Conservation (phyloP, 805 yeast species). For the Metschnikowia picachoensis region DNA sequence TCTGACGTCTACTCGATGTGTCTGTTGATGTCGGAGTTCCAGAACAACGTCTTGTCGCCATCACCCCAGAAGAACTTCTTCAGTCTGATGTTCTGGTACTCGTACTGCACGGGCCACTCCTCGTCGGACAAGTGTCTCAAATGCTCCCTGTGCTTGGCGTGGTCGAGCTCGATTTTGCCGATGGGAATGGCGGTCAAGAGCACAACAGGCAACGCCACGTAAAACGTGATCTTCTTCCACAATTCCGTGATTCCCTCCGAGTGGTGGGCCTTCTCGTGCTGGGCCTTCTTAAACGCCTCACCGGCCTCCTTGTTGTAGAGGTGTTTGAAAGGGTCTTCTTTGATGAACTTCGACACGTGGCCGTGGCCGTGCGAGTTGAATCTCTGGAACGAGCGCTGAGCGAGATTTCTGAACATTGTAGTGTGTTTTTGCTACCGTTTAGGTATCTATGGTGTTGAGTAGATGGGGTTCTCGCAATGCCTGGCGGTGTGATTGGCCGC, state of each 20-base stretch:
- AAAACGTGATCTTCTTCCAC: constrained; percentile 83
- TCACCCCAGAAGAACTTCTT: constrained; percentile 98
- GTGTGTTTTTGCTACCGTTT: constrained; percentile 1
- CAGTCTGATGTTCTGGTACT: constrained; percentile 84
- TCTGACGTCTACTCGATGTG: constrained; percentile 44
- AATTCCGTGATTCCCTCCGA: constrained; percentile 68
- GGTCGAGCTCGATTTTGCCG: constrained; percentile 76
- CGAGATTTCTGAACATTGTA: constrained; percentile 34
- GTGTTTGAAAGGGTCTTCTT: constrained; percentile 37
- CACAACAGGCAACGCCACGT: constrained; percentile 81
- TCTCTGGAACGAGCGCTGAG: constrained; percentile 38
- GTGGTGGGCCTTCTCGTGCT: constrained; percentile 71
- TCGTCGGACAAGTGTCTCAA: constrained; percentile 71
- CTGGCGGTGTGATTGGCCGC: constrained; percentile 3
- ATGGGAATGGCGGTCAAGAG: constrained; percentile 75
- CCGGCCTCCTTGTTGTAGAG: constrained; percentile 59
- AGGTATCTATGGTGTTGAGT: not conserved
- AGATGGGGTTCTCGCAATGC: not conserved
- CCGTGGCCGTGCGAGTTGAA: constrained; percentile 40
- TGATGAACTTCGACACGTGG: constrained; percentile 38
- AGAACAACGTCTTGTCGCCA: constrained; percentile 95
- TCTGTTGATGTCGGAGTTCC: constrained; percentile 93
- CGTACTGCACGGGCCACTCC: constrained; percentile 90
- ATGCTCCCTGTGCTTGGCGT: constrained; percentile 86
- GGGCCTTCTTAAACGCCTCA: constrained; percentile 57